A percentile compares a stretch with the other conserved stretches of the same genome.
phyloP scores from a whole-genome alignment of 805 yeast species.

The Candida patagonica region DNA sequence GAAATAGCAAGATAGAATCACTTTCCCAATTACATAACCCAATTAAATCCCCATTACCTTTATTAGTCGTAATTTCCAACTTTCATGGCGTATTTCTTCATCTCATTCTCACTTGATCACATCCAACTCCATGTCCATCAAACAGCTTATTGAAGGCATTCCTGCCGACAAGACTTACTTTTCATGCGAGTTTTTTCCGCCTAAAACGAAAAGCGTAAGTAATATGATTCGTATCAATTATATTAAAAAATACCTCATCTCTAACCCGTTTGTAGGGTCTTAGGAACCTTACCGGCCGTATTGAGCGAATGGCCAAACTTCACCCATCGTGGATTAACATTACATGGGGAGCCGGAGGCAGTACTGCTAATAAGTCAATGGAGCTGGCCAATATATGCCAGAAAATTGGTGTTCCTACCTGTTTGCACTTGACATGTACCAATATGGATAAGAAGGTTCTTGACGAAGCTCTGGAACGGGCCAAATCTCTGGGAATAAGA shows the following conservation, averaged over 20 bases:
- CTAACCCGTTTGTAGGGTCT: constrained; percentile 42
- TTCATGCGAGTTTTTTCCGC: constrained; percentile 95
- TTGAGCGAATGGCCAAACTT: constrained; percentile 77
- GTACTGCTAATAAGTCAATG: constrained; percentile 78
- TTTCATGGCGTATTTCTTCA: background rate
- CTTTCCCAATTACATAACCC: too few relatives aligned
- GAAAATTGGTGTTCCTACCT: constrained; percentile 71
- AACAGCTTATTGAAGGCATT: constrained; percentile 33
- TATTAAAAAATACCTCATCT: background rate
- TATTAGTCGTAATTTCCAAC: too few relatives aligned
- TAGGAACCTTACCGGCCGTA: constrained; percentile 73
- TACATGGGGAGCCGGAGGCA: constrained; percentile 99
- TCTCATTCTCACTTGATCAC: background rate
- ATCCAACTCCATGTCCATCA: constrained; percentile 10
- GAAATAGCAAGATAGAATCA: too few relatives aligned
- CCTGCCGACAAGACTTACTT: constrained; percentile 51
- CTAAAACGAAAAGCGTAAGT: constrained; percentile 69
- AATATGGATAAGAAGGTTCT: constrained; percentile 71
- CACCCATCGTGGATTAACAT: constrained; percentile 87
- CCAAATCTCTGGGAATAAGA: constrained; percentile 68
- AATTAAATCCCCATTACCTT: too few relatives aligned
- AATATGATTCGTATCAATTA: background rate
- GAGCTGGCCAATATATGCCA: constrained; percentile 75
- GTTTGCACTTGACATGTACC: constrained; percentile 93
- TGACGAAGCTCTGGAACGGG: constrained; percentile 67